Conservation (phyloP, 2,329 filamentous ascomycete genomes). For the Diplodia mutila region DNA sequence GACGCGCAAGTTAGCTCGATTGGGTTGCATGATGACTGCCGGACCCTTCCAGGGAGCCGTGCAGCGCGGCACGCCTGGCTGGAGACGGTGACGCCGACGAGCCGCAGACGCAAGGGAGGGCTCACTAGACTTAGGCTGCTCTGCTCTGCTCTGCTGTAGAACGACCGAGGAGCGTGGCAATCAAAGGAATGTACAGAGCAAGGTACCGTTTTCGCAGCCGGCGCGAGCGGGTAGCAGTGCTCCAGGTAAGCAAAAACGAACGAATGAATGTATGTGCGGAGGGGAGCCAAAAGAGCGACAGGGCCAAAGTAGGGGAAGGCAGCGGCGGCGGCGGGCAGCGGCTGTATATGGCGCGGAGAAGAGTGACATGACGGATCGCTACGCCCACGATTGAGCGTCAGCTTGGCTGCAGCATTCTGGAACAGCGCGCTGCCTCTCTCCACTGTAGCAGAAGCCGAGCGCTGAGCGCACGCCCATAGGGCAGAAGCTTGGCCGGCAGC, state of each 20-base stretch:
- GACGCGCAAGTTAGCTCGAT: constrained; percentile 11
- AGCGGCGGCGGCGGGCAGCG: constrained; percentile 1
- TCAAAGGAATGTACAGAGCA: constrained; percentile 26
- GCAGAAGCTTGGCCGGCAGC: constrained; percentile 21
- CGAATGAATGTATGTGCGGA: background rate
- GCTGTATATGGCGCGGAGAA: constrained; percentile 12
- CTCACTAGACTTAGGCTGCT: constrained; percentile 32
- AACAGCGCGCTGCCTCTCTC: constrained; percentile 20
- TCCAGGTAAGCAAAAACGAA: constrained; percentile 5
- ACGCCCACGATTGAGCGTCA: constrained; percentile 10
- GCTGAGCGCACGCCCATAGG: constrained; percentile 14
- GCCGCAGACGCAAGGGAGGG: constrained; percentile 28
- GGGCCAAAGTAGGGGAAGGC: constrained; percentile 25
- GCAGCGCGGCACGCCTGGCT: constrained; percentile 31
- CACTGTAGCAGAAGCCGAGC: constrained; percentile 27
- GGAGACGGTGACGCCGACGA: constrained; percentile 20
- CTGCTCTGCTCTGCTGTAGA: background rate
- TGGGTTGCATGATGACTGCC: constrained; percentile 24
- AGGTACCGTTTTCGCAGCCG: constrained; percentile 19
- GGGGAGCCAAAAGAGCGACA: constrained; percentile 25
- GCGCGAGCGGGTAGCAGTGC: constrained; percentile 20
- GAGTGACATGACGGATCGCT: background rate
- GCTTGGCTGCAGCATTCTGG: constrained; percentile 25
- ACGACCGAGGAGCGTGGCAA: background rate
- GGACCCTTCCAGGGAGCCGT: constrained; percentile 28